Conservation (phyloP, 2,329 filamentous ascomycete species). For the Diplodia intermedia region DNA sequence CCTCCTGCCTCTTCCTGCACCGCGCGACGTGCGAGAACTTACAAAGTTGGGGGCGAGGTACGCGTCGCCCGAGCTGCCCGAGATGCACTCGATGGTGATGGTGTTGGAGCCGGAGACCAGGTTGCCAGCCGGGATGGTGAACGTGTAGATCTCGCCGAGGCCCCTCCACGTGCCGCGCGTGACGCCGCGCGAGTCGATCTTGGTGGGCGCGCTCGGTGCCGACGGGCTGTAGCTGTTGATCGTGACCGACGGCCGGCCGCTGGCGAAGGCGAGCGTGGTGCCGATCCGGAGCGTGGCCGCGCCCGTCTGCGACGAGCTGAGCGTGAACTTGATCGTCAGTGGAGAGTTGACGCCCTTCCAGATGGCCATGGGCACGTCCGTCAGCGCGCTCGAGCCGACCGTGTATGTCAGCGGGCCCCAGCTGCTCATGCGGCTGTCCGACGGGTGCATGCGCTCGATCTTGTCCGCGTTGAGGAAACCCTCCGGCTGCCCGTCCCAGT, state of each 20-base stretch:
- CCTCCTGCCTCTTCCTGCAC: background rate
- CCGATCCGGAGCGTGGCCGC: slow-evolving; percentile 68
- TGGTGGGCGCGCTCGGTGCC: slow-evolving; percentile 62
- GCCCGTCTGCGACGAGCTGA: slow-evolving; percentile 56
- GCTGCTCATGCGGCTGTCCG: slow-evolving; percentile 67
- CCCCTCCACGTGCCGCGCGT: slow-evolving; percentile 71
- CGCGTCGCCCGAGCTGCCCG: slow-evolving; percentile 62
- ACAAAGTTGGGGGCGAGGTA: slow-evolving; percentile 65
- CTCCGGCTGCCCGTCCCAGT: slow-evolving; percentile 65
- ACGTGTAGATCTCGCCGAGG: slow-evolving; percentile 68
- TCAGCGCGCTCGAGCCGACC: slow-evolving; percentile 61
- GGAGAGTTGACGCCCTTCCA: slow-evolving; percentile 67
- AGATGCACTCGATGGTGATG: slow-evolving; percentile 65
- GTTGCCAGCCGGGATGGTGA: slow-evolving; percentile 64
- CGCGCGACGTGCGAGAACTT: slow-evolving; percentile 46
- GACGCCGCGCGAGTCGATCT: slow-evolving; percentile 70
- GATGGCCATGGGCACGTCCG: slow-evolving; percentile 70
- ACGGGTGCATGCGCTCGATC: slow-evolving; percentile 72
- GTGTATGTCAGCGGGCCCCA: slow-evolving; percentile 69
- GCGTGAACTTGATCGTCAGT: slow-evolving; percentile 66
- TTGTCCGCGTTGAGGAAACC: slow-evolving; percentile 73
- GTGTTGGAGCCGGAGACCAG: slow-evolving; percentile 65
- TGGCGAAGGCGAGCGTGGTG: slow-evolving; percentile 68
- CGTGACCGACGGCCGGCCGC: slow-evolving; percentile 62
- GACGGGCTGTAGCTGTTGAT: slow-evolving; percentile 62